phyloP scores from a whole-genome alignment of 2,329 filamentous ascomycete species.

The Colletotrichum euphorbiae region DNA sequence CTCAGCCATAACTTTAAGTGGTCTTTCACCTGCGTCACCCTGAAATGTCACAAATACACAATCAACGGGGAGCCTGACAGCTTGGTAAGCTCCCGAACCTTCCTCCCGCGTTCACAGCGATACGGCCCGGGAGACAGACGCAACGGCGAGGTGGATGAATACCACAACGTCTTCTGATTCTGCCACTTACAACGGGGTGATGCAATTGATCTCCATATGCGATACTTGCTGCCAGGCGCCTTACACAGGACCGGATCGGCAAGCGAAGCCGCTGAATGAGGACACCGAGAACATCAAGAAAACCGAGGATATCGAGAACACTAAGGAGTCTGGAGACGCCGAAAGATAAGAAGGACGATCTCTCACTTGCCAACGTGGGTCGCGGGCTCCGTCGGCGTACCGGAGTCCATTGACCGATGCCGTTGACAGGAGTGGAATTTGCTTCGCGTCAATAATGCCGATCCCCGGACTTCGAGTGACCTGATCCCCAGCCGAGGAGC shows the following conservation, averaged over 20 bases:
- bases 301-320: too few species aligned
- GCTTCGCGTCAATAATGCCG: neutral
- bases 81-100: neutral
- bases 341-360: too few species aligned
- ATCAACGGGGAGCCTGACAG: neutral
- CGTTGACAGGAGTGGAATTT: conserved; percentile 1
- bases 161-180: too few species aligned
- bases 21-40: neutral
- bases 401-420: conserved; percentile 10
- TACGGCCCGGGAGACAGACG: neutral
- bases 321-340: too few species aligned
- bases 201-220: too few species aligned
- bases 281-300: too few species aligned
- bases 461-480: neutral
- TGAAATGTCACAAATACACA: neutral
- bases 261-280: too few species aligned
- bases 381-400: conserved; percentile 8
- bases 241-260: too few species aligned
- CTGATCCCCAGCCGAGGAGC: conserved; percentile 10
- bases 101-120: neutral
- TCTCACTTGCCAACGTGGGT: neutral
- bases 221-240: too few species aligned
- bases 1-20: neutral
- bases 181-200: too few species aligned
- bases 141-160: neutral